phyloP scores from a whole-genome alignment of 768 basidiomycete genomes.

The Leccinellum rugosiceps region DNA sequence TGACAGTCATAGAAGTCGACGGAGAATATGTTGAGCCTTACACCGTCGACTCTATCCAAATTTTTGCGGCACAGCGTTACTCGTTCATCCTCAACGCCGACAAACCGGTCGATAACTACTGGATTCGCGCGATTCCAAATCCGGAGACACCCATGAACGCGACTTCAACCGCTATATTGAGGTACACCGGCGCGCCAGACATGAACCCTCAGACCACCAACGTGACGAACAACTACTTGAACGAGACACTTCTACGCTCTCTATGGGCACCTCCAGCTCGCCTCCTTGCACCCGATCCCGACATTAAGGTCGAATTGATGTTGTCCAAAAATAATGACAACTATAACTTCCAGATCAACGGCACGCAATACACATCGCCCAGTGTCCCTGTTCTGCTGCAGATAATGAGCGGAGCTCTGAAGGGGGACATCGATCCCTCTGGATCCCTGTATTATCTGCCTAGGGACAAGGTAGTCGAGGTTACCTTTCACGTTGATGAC shows the following conservation, averaged over 20 bases:
- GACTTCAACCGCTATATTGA: conserved; percentile 13
- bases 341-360: conserved; percentile 14
- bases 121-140: conserved; percentile 10
- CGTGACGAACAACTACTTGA: conserved; percentile 5
- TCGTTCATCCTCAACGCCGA: conserved; percentile 44
- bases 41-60: conserved; percentile 37
- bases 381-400: conserved; percentile 17
- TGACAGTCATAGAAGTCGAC: conserved; percentile 43
- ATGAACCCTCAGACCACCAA: conserved; percentile 9
- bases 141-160: neutral
- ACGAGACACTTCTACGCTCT: conserved; percentile 19
- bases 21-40: conserved; percentile 38
- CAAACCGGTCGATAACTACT: conserved; percentile 42
- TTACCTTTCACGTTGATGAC: conserved; percentile 11
- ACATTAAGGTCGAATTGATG: conserved; percentile 18
- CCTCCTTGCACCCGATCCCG: conserved; percentile 14
- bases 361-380: conserved; percentile 10
- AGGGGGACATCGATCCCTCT: neutral
- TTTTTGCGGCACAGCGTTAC: conserved; percentile 42
- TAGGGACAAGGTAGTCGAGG: conserved; percentile 13
- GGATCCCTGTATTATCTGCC: conserved; percentile 15
- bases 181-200: conserved; percentile 14
- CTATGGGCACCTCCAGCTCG: conserved; percentile 8
- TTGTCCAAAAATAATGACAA: conserved; percentile 6
- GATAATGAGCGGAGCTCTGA: conserved; percentile 21